Evolutionary conservation across 768 basidiomycete species (phyloP).

Genomic region (Mycena galopus): DNA sequence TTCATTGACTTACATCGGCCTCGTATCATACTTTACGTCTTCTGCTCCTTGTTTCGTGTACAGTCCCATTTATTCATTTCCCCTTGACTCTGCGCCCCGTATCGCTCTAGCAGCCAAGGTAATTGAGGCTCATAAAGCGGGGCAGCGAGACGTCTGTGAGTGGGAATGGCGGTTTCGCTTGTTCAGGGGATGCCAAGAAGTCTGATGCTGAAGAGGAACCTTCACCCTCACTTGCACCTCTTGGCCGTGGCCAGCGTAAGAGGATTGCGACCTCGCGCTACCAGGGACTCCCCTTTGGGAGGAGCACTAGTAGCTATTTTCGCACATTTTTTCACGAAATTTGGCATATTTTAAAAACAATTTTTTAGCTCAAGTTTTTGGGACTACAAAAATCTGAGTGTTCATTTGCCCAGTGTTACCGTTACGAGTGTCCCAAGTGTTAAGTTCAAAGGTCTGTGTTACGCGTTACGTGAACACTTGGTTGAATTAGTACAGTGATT

Average conservation of each 20-base stretch:
- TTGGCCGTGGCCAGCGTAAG: background rate
- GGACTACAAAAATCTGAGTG: too few relatives aligned
- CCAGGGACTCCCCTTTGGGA: background rate
- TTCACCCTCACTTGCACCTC: background rate
- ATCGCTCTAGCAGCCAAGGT: too few relatives aligned
- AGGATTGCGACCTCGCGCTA: background rate
- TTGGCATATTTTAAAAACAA: too few relatives aligned
- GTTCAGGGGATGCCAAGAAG: background rate
- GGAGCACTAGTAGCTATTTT: too few relatives aligned
- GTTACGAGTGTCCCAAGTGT: constrained; percentile 6
- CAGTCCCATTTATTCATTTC: background rate
- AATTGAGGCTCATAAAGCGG: too few relatives aligned
- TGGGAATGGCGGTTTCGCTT: background rate
- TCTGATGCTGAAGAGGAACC: background rate
- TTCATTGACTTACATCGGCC: background rate
- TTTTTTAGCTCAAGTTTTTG: too few relatives aligned
- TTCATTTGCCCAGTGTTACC: background rate
- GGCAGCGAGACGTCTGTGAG: too few relatives aligned
- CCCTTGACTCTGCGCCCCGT: background rate
- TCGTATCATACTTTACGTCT: background rate
- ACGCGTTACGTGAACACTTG: background rate
- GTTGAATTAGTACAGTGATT: background rate
- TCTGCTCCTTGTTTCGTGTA: background rate
- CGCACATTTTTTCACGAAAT: too few relatives aligned
- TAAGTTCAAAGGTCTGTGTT: background rate